Evolutionary conservation across 106 monocot species (phyloP).

Genomic region (Vanilla planifolia): DNA sequence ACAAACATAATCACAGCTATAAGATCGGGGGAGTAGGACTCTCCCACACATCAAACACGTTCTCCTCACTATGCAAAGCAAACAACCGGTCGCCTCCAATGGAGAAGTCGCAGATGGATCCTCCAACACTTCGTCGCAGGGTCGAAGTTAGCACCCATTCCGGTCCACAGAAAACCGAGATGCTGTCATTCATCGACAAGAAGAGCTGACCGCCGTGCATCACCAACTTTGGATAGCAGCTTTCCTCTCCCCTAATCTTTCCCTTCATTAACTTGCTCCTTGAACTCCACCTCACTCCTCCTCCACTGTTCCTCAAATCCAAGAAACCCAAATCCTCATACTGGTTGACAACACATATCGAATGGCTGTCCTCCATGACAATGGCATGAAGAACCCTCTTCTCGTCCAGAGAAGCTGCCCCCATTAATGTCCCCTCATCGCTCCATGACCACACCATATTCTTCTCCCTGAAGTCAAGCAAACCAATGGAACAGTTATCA

Average conservation of each 20-base stretch:
- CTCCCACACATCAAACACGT: slow-evolving; percentile 95
- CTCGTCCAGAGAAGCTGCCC: slow-evolving; percentile 28
- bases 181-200: slow-evolving; percentile 79
- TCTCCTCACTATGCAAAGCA: slow-evolving; percentile 82
- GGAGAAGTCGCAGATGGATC: slow-evolving; percentile 81
- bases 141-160: slow-evolving; percentile 74
- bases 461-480: slow-evolving; percentile 70
- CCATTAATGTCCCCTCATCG: slow-evolving; percentile 24
- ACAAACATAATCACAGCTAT: not conserved
- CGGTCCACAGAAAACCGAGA: slow-evolving; percentile 82
- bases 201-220: slow-evolving; percentile 67
- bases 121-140: slow-evolving; percentile 53
- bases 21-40: slow-evolving; percentile 40
- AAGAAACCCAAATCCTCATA: slow-evolving; percentile 88
- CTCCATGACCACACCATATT: slow-evolving; percentile 67
- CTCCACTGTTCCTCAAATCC: slow-evolving; percentile 45
- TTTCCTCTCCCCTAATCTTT: slow-evolving; percentile 53
- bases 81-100: slow-evolving; percentile 84
- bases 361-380: slow-evolving; percentile 61
- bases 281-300: slow-evolving; percentile 77
- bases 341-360: slow-evolving; percentile 85
- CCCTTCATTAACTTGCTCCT: slow-evolving; percentile 78
- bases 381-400: slow-evolving; percentile 83
- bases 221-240: slow-evolving; percentile 79
- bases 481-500: slow-evolving; percentile 69